Base-by-base conservation (phyloP, 306 rosid species). In the Crotalaria pallida region DNA sequence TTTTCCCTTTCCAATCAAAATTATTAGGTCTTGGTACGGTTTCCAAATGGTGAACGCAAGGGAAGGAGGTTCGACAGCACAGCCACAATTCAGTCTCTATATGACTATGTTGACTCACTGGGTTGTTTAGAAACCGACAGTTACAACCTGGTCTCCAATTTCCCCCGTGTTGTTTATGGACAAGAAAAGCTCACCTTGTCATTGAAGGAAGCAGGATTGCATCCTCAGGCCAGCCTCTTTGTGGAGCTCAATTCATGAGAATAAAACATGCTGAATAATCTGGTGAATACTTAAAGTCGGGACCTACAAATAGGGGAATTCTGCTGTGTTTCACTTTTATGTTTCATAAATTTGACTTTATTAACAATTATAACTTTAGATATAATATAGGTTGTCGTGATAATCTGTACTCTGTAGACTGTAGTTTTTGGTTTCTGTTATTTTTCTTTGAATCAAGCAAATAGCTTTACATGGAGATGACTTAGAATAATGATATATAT, bases 191-290 rank as follows among this genome's bases (percentile, higher is more conserved):
- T 82, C 40, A 45, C 80, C 1, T 38, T 77, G 66, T 78, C 97
- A 71, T 81, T 95, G 90, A 86, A 87, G 80, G 99, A 95, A 77
- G 96, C 96, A 10, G 96, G 97, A 58, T 84, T 95, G 81, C 97
- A 95, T 82, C 99, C 99, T 76, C 86, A 82, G 81, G 86, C 83
- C 59, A 82, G 86, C 66, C 62, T 82, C 33, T 82, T 82, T 71
- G 83, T 82, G 67, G 86, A 82, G 79, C 41, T 71, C 58, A 38
- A 11, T 74, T 82, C 73, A 65, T 82, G 76, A 78, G 40, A 62
- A 36, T 13, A 45, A 36, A 58, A 65, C 74, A 52, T 19, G 83
- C 69, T 56, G 3, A 73, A 27, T 68, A 22, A 29, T 53, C 53
- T 61, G 60, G 22, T 2, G 80, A 67, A 24, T 40, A 51, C 53